Percentiles rank a stretch among this genome's conserved stretches.
These are phyloP conservation scores for Endogone sp. DNA, from an alignment of 192 early-diverging fungal genomes.

Conservation along the genomic window DNA sequence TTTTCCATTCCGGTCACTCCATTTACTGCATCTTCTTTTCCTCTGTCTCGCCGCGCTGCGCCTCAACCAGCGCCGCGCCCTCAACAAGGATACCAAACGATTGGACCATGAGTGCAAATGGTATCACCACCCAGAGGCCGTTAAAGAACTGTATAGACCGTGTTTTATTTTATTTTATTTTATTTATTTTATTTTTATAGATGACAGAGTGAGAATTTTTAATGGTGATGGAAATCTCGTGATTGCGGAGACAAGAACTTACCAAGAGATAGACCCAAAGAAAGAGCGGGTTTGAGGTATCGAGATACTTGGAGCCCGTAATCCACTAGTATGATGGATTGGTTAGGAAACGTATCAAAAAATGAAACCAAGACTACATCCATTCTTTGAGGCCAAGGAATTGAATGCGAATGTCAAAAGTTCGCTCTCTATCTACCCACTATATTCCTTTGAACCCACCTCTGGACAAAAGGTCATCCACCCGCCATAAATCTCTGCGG, in stretches of 20 bases:
- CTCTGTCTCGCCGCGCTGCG: too few species aligned
- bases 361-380: too few species aligned
- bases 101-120: slow-evolving; percentile 15
- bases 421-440: too few species aligned
- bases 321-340: slow-evolving; percentile 12
- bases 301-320: slow-evolving; percentile 16
- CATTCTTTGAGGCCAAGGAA: too few species aligned
- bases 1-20: too few species aligned
- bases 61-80: too few species aligned
- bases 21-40: too few species aligned
- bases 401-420: too few species aligned
- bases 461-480: slow-evolving; percentile 32
- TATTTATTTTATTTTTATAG: too few species aligned
- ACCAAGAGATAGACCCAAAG: slow-evolving; percentile 24
- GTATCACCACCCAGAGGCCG: slow-evolving; percentile 29
- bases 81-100: slow-evolving; percentile 9
- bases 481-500: slow-evolving; percentile 24
- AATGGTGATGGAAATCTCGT: too few species aligned
- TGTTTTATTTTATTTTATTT: too few species aligned
- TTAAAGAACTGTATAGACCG: slow-evolving; percentile 23
- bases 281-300: slow-evolving; percentile 18
- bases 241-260: not conserved
- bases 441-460: slow-evolving; percentile 4
- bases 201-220: not conserved
- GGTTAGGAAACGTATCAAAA: not conserved